Conservation (phyloP, 1,284 basidiomycete species). For the Xerocomus amazonicus region DNA sequence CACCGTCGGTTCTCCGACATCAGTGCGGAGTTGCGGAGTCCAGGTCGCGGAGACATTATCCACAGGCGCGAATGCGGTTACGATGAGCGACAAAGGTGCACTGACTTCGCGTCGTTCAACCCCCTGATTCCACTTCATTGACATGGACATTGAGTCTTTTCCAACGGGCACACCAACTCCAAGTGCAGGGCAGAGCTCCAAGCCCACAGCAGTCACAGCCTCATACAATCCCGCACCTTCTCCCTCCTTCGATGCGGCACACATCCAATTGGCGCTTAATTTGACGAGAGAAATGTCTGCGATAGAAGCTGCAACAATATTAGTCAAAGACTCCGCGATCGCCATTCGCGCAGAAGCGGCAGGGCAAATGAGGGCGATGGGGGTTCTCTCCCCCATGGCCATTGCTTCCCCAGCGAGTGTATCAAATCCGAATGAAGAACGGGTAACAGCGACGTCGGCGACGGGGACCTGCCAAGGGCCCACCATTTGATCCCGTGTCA, state of each 20-base stretch:
- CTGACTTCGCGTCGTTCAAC: conserved; percentile 78
- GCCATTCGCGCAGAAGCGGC: conserved; percentile 95
- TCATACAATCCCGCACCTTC: conserved; percentile 92
- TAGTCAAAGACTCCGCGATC: conserved; percentile 91
- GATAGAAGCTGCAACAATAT: conserved; percentile 82
- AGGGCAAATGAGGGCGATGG: conserved; percentile 82
- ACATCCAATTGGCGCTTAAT: conserved; percentile 99
- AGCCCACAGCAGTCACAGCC: conserved; percentile 89
- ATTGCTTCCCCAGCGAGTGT: conserved; percentile 89
- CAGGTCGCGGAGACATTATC: conserved; percentile 79
- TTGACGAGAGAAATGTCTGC: conserved; percentile 77
- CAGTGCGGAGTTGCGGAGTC: conserved; percentile 85
- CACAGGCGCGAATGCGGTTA: conserved; percentile 93
- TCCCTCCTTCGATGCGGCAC: conserved; percentile 85
- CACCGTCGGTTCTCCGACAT: conserved; percentile 61
- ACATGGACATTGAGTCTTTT: conserved; percentile 99
- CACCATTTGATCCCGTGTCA: conserved; percentile 97
- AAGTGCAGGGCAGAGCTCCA: conserved; percentile 93
- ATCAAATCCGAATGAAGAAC: conserved; percentile 91
- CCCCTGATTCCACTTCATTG: conserved; percentile 87
- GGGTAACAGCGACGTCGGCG: conserved; percentile 95
- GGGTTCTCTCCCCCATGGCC: conserved; percentile 97
- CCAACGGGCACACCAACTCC: conserved; percentile 96
- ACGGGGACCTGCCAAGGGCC: conserved; percentile 99
- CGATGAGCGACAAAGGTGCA: conserved; percentile 87